A percentile compares a stretch with the other conserved stretches of the same genome.
phyloP scores from a whole-genome alignment of 2,329 filamentous ascomycete genomes.

The Sphaerulina musiva region DNA sequence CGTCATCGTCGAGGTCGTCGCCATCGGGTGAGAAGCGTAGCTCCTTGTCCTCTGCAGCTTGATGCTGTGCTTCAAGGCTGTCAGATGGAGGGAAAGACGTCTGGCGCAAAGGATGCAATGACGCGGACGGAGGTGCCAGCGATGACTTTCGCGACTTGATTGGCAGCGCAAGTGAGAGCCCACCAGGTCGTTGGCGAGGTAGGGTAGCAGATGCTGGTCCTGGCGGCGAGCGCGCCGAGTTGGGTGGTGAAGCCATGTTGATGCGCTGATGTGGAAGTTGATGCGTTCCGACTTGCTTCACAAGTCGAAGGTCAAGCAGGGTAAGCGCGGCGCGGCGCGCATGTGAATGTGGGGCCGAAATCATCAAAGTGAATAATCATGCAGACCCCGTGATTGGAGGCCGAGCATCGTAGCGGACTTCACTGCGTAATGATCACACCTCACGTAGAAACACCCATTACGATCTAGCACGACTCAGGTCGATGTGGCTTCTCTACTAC shows the following conservation, averaged over 20 bases:
- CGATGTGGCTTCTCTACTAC: too few species aligned
- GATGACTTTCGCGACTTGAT: slow-evolving; percentile 65
- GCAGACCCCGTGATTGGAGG: too few species aligned
- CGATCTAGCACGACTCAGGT: too few species aligned
- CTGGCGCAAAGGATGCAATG: slow-evolving; percentile 66
- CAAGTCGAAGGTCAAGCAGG: neutral
- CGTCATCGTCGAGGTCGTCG: slow-evolving; percentile 29
- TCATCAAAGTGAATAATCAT: too few species aligned
- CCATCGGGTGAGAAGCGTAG: slow-evolving; percentile 28
- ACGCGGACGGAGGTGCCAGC: slow-evolving; percentile 47
- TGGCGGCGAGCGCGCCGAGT: slow-evolving; percentile 24
- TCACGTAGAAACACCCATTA: too few species aligned
- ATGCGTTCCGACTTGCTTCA: neutral
- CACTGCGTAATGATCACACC: too few species aligned
- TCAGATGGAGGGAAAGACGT: slow-evolving; percentile 66
- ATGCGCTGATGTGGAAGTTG: slow-evolving; percentile 2
- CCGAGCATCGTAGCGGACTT: too few species aligned
- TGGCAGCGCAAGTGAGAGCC: slow-evolving; percentile 50
- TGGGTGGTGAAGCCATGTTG: slow-evolving; percentile 24
- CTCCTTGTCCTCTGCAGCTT: slow-evolving; percentile 17
- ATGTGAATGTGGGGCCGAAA: neutral
- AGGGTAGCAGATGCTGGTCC: slow-evolving; percentile 21
- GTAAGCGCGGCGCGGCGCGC: neutral
- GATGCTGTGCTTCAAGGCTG: slow-evolving; percentile 47
- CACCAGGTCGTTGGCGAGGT: slow-evolving; percentile 54